phyloP scores from a whole-genome alignment of 257 asterid species.

The Solanum tarijense region DNA sequence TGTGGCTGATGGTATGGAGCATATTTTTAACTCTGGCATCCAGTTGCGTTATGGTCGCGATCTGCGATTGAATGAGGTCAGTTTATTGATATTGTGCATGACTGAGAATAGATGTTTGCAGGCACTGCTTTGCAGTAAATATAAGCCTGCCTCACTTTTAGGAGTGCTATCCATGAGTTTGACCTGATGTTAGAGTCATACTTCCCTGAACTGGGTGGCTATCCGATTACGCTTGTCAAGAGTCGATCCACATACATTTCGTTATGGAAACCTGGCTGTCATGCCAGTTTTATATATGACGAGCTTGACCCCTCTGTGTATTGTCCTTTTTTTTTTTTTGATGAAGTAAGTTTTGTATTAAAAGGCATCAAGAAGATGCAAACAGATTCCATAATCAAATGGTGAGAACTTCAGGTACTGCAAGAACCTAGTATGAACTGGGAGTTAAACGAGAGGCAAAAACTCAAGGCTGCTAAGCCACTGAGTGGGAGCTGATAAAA shows the following conservation, averaged over 20 bases:
- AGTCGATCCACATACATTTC: background rate
- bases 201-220: background rate
- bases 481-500: background rate
- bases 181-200: background rate
- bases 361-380: background rate
- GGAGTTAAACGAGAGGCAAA: background rate
- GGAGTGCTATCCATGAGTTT: background rate
- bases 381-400: background rate
- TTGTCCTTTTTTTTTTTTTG: background rate
- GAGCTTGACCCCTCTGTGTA: background rate
- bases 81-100: background rate
- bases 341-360: background rate
- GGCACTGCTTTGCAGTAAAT: background rate
- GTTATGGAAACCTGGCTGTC: background rate
- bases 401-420: background rate
- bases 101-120: background rate
- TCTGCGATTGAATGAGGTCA: constrained; percentile 93
- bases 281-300: background rate
- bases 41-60: constrained; percentile 92
- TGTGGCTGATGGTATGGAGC: constrained; percentile 86
- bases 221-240: background rate
- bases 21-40: constrained; percentile 79
- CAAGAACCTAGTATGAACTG: background rate
- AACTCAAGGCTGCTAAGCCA: background rate
- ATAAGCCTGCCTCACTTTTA: background rate